A percentile compares a stretch with the other conserved stretches of the same genome.
phyloP scores from a whole-genome alignment of 1,139 yeast species.

The Candida pseudoviswanathii region DNA sequence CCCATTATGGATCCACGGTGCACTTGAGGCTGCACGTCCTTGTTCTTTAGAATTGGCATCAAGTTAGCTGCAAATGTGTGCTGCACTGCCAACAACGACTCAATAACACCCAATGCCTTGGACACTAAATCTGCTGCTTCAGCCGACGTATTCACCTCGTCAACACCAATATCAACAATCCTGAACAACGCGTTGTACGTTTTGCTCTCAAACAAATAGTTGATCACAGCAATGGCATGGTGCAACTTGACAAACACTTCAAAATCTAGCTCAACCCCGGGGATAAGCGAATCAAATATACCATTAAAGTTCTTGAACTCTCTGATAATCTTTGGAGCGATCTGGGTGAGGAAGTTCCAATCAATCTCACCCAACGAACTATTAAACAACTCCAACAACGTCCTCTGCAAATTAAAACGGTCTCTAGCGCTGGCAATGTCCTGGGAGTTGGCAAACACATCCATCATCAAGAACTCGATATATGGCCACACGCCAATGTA shows the following conservation, averaged over 20 bases:
- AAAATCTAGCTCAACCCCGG: constrained; percentile 26
- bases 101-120: constrained; percentile 44
- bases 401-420: constrained; percentile 50
- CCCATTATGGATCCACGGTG: constrained; percentile 20
- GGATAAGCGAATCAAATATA: constrained; percentile 38
- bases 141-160: constrained; percentile 44
- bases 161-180: constrained; percentile 56
- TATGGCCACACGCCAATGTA: constrained; percentile 78
- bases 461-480: constrained; percentile 67
- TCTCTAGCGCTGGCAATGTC: constrained; percentile 34
- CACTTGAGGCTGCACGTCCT: constrained; percentile 13
- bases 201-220: constrained; percentile 60
- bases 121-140: constrained; percentile 23
- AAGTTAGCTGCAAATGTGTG: constrained; percentile 33
- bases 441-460: constrained; percentile 56
- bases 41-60: constrained; percentile 31
- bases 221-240: constrained; percentile 69
- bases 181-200: constrained; percentile 58
- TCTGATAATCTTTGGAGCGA: constrained; percentile 29
- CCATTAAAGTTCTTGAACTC: constrained; percentile 49
- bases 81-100: constrained; percentile 56
- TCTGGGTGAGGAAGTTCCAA: constrained; percentile 56
- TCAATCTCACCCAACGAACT: constrained; percentile 63
- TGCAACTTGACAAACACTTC: constrained; percentile 52
- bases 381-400: constrained; percentile 53